phyloP scores from a whole-genome alignment of 2,329 filamentous ascomycete genomes.

The Colletotrichum godetiae region DNA sequence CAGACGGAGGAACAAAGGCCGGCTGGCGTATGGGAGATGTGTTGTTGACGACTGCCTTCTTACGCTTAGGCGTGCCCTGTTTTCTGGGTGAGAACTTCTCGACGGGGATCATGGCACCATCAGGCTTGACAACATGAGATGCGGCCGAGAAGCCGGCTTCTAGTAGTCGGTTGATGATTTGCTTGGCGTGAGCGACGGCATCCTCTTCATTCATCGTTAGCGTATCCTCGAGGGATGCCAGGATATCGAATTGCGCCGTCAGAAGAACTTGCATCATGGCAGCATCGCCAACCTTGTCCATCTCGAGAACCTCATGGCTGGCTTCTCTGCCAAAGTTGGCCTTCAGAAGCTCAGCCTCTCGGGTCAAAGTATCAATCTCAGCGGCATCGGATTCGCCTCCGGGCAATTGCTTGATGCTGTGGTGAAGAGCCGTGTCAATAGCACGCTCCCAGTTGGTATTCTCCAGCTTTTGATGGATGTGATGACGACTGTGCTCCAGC shows the following conservation, averaged over 20 bases:
- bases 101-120: conserved; percentile 71
- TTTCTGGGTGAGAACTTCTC: conserved; percentile 78
- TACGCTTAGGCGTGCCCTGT: conserved; percentile 81
- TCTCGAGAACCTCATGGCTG: conserved; percentile 80
- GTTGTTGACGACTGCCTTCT: conserved; percentile 59
- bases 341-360: conserved; percentile 89
- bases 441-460: conserved; percentile 88
- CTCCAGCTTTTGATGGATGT: conserved; percentile 86
- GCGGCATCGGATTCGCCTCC: conserved; percentile 74
- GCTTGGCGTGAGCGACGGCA: conserved; percentile 82
- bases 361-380: conserved; percentile 77
- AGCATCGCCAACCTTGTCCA: conserved; percentile 84
- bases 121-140: conserved; percentile 90
- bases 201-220: conserved; percentile 85
- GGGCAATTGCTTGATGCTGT: conserved; percentile 82
- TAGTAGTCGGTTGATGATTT: conserved; percentile 81
- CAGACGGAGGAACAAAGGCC: conserved; percentile 48
- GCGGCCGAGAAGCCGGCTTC: conserved; percentile 79
- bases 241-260: conserved; percentile 90
- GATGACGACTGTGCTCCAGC: conserved; percentile 88
- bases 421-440: conserved; percentile 88
- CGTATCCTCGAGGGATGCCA: conserved; percentile 84
- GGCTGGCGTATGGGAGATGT: conserved; percentile 59
- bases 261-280: conserved; percentile 85
- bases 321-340: conserved; percentile 84